These are phyloP conservation scores for Hypericum perforatum DNA, from an alignment of 345 rosid genomes.

Conservation along the genomic window DNA sequence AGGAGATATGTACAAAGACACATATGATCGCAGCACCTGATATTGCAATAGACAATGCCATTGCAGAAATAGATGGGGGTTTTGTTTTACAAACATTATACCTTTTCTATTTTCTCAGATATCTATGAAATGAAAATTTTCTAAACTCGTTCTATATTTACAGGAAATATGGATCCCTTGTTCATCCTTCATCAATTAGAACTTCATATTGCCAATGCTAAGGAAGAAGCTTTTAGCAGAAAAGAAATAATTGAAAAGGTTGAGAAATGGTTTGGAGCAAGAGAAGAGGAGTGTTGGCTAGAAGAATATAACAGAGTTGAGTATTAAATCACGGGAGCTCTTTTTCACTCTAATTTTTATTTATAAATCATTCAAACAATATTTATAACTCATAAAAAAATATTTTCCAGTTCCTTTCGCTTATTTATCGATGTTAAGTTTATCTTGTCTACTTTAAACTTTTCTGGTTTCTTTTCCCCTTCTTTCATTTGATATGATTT, in stretches of 20 bases:
- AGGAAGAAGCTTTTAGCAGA: conserved; percentile 87
- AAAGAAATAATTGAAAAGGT: conserved; percentile 89
- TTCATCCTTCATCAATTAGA: conserved; percentile 69
- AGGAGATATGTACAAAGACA: conserved; percentile 84
- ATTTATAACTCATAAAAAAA: too few species aligned
- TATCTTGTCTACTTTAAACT: conserved; percentile 2
- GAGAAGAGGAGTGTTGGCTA: conserved; percentile 98
- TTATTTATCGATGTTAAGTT: too few species aligned
- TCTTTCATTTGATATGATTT: not conserved
- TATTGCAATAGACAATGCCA: conserved; percentile 49
- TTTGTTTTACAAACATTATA: not conserved
- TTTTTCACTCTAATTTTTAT: too few species aligned
- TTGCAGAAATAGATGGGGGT: conserved; percentile 76
- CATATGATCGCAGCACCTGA: conserved; percentile 65
- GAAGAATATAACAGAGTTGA: conserved; percentile 93
- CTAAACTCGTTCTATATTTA: conserved; percentile 1
- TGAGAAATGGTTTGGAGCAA: conserved; percentile 89
- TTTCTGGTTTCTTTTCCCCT: not conserved
- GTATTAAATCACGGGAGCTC: not conserved
- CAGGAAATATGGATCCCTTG: conserved; percentile 62
- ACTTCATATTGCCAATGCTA: conserved; percentile 64
- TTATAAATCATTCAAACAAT: too few species aligned
- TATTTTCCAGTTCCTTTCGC: too few species aligned
- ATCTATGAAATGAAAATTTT: not conserved
- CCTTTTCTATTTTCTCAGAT: not conserved